phyloP scores from a whole-genome alignment of 768 basidiomycete species.

The Termitomyces sp. region DNA sequence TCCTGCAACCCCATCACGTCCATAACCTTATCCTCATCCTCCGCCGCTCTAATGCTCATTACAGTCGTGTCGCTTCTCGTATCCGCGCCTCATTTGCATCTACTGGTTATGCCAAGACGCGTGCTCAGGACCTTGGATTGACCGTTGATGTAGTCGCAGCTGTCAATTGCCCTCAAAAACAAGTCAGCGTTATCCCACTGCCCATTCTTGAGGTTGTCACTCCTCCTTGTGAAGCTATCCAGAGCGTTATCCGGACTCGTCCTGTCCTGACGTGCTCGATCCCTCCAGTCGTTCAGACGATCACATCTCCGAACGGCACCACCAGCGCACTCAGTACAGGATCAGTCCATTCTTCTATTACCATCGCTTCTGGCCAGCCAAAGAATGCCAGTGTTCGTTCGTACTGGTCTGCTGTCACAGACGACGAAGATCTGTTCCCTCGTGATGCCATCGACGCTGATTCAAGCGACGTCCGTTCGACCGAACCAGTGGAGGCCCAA shows the following conservation, averaged over 20 bases:
- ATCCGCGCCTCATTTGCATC: conserved; percentile 29
- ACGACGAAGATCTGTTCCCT: conserved; percentile 7
- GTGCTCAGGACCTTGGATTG: conserved; percentile 40
- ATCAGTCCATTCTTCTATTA: conserved; percentile 5
- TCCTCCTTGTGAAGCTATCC: conserved; percentile 10
- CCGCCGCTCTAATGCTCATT: conserved; percentile 37
- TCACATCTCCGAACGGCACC: conserved; percentile 19
- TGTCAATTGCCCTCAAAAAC: conserved; percentile 28
- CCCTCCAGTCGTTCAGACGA: conserved; percentile 15
- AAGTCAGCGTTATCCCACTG: conserved; percentile 36
- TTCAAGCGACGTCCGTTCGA: conserved; percentile 6
- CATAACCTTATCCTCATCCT: conserved; percentile 35
- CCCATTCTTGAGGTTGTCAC: conserved; percentile 28
- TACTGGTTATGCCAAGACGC: conserved; percentile 44
- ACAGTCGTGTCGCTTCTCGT: conserved; percentile 30
- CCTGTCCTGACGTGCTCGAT: conserved; percentile 22
- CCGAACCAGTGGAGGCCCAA: conserved; percentile 5
- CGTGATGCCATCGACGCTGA: conserved; percentile 5
- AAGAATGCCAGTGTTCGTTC: conserved; percentile 7
- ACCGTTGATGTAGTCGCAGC: conserved; percentile 38
- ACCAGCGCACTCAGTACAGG: conserved; percentile 11
- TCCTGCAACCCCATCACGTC: conserved; percentile 23
- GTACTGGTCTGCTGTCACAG: conserved; percentile 10
- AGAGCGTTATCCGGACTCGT: conserved; percentile 4
- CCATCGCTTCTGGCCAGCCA: conserved; percentile 3